phyloP scores from a whole-genome alignment of 139 green algal genomes.

The Chlamydomonas urium region DNA sequence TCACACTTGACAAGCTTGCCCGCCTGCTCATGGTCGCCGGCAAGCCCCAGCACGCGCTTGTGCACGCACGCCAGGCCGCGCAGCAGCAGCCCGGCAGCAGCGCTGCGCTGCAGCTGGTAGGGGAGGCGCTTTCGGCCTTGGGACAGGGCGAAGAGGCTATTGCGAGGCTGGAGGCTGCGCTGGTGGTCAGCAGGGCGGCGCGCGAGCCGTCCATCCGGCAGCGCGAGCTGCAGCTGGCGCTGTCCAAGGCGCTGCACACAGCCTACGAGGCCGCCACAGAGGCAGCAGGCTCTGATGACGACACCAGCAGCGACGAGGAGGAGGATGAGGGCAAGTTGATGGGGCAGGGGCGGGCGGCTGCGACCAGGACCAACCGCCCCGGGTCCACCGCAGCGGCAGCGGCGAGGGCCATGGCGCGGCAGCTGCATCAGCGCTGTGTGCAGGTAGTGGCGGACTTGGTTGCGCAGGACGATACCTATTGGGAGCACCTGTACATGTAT shows the following conservation, averaged over 20 bases:
- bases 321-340: not conserved
- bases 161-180: not conserved
- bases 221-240: not conserved
- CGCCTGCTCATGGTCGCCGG: not conserved
- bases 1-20: not conserved
- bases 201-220: not conserved
- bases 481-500: conserved; percentile 1
- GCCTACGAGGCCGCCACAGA: not conserved
- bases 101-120: conserved; percentile 4
- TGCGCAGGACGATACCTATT: not conserved
- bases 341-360: not conserved
- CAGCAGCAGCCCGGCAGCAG: not conserved
- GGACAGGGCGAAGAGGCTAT: conserved; percentile 5
- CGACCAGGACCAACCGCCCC: no score
- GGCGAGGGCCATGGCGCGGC: not conserved
- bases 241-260: conserved; percentile 5
- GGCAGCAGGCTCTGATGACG: not conserved
- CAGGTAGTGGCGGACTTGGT: not conserved
- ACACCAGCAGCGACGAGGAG: not conserved
- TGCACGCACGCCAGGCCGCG: not conserved
- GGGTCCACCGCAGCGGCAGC: not conserved
- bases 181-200: not conserved
- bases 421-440: conserved; percentile 1
- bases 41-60: not conserved
- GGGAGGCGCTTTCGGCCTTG: not conserved